Evolutionary conservation across 257 asterid species (phyloP).

Genomic region (Nicotiana otophora): DNA sequence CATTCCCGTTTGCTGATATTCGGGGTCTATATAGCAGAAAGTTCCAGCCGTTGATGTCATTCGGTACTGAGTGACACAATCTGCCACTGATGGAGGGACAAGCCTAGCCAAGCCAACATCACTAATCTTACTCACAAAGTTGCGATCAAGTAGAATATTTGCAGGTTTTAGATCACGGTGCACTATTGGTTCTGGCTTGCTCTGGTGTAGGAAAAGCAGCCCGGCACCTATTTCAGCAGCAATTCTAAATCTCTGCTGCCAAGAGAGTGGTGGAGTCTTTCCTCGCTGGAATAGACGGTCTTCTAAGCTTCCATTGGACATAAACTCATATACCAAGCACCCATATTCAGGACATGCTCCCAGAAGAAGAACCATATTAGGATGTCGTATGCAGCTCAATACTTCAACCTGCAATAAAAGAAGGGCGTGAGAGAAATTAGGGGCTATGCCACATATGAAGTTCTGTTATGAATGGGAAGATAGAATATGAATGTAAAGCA

Average conservation of each 20-base stretch:
- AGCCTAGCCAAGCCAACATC: constrained; percentile 95
- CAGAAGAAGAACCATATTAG: constrained; percentile 90
- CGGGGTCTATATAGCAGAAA: constrained; percentile 94
- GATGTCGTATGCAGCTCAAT: constrained; percentile 84
- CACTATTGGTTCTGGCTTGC: constrained; percentile 91
- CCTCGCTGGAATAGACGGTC: constrained; percentile 67
- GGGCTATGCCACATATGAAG: not conserved
- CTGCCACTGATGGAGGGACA: constrained; percentile 83
- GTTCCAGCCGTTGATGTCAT: constrained; percentile 97
- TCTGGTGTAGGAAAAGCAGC: constrained; percentile 85
- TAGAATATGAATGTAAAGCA: no score
- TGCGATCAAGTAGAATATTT: constrained; percentile 76
- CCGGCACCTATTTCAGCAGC: constrained; percentile 83
- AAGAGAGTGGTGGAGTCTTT: constrained; percentile 61
- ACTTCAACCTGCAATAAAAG: constrained; percentile 61
- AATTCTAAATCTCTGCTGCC: constrained; percentile 80
- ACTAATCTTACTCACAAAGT: constrained; percentile 78
- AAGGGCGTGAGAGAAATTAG: not conserved
- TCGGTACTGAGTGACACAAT: constrained; percentile 74
- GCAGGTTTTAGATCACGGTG: constrained; percentile 91
- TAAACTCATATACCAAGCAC: constrained; percentile 78
- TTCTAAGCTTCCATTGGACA: constrained; percentile 91
- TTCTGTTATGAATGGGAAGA: not conserved
- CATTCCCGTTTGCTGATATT: constrained; percentile 96
- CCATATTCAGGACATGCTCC: constrained; percentile 99